phyloP scores from a whole-genome alignment of 2,329 filamentous ascomycete species.

The Phyllachora maydis region DNA sequence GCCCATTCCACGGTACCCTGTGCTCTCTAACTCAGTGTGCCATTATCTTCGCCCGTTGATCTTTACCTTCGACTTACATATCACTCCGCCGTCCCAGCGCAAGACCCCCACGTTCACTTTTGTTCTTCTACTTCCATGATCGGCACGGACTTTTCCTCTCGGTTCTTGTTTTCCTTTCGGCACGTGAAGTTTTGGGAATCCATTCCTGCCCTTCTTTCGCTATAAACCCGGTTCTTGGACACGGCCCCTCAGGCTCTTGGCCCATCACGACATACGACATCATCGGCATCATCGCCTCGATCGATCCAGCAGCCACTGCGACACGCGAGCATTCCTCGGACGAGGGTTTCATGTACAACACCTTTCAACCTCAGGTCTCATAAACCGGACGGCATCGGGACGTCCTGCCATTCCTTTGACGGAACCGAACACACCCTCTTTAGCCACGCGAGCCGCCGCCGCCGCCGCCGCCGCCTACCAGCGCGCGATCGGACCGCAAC shows the following conservation, averaged over 20 bases:
- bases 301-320: too few species aligned
- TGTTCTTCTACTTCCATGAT: slow-evolving; percentile 19
- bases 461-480: slow-evolving; percentile 10
- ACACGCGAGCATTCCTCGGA: too few species aligned
- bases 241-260: slow-evolving; percentile 3
- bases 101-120: slow-evolving; percentile 17
- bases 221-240: slow-evolving; percentile 5
- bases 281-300: slow-evolving; percentile 3
- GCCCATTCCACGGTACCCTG: slow-evolving; percentile 11
- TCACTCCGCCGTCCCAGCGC: slow-evolving; percentile 19
- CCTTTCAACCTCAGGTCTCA: too few species aligned
- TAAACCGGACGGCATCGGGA: too few species aligned
- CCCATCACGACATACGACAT: slow-evolving; percentile 8
- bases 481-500: slow-evolving; percentile 6
- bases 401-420: slow-evolving; percentile 23
- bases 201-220: slow-evolving; percentile 23
- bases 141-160: slow-evolving; percentile 23
- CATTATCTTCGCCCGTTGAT: slow-evolving; percentile 16
- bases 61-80: slow-evolving; percentile 26
- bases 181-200: slow-evolving; percentile 21
- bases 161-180: slow-evolving; percentile 24
- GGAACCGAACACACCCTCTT: slow-evolving; percentile 16
- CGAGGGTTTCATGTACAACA: too few species aligned
- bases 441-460: too few species aligned
- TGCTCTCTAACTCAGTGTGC: slow-evolving; percentile 6